Evolutionary conservation across 2,329 filamentous ascomycete species (phyloP).

Genomic region (Scedosporium boydii): DNA sequence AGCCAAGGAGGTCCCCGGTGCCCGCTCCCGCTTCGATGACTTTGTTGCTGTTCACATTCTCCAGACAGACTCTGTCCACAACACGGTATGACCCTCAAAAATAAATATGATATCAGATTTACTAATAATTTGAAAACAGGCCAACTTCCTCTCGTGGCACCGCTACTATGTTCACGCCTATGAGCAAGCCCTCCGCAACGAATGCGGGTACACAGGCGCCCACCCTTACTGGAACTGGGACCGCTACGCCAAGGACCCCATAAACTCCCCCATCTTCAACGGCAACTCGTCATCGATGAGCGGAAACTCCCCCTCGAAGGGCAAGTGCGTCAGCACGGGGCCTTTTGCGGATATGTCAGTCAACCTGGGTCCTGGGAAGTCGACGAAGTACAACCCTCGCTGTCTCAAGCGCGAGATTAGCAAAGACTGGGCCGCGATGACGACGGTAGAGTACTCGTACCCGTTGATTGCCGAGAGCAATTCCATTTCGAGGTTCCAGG

Average conservation of each 20-base stretch:
- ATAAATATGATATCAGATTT: background rate
- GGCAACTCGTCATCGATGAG: conserved; percentile 34
- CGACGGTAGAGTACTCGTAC: conserved; percentile 15
- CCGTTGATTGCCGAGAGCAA: conserved; percentile 9
- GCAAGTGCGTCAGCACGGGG: conserved; percentile 38
- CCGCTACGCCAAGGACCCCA: conserved; percentile 20
- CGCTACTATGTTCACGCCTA: conserved; percentile 22
- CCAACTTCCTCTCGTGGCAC: conserved; percentile 21
- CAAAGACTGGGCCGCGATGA: conserved; percentile 12
- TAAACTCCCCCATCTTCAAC: conserved; percentile 36
- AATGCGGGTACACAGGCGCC: conserved; percentile 27
- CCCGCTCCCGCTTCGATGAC: conserved; percentile 37
- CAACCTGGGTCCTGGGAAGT: conserved; percentile 27
- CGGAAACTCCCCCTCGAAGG: conserved; percentile 33
- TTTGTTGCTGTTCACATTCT: conserved; percentile 39
- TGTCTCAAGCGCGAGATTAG: conserved; percentile 28
- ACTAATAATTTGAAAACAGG: background rate
- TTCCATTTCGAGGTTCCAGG: conserved; percentile 10
- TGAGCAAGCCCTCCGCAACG: conserved; percentile 19
- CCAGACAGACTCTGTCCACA: conserved; percentile 33
- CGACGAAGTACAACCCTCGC: conserved; percentile 30
- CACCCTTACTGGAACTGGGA: conserved; percentile 39
- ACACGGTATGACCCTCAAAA: background rate
- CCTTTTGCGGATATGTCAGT: conserved; percentile 31
- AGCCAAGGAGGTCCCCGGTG: conserved; percentile 27